These are phyloP conservation scores for Akanthomyces muscarius DNA, from an alignment of 2,329 filamentous ascomycete genomes.

Conservation along the genomic window DNA sequence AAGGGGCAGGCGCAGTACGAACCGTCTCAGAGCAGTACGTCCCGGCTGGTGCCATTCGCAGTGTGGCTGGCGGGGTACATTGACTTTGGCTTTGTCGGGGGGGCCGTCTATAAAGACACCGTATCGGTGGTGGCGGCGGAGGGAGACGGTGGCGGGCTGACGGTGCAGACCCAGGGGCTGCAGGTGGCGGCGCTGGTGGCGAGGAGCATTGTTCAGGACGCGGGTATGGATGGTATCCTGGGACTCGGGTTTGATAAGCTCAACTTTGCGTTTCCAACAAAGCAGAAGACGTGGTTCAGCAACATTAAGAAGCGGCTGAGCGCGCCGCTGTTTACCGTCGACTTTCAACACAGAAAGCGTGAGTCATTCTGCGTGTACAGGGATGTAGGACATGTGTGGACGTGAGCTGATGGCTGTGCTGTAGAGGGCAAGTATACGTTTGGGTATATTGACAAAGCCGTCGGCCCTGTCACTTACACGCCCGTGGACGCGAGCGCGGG, in stretches of 20 bases:
- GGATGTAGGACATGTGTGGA: no score
- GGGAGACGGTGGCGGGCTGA: conserved; percentile 23
- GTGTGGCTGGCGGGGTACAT: conserved; percentile 43
- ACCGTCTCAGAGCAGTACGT: conserved; percentile 35
- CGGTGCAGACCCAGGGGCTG: conserved; percentile 39
- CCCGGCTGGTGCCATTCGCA: conserved; percentile 32
- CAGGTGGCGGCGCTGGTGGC: conserved; percentile 41
- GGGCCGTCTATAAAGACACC: conserved; percentile 41
- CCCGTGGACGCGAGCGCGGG: conserved; percentile 56
- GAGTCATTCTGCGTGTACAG: neutral
- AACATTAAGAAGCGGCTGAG: conserved; percentile 25
- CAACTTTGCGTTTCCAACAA: conserved; percentile 38
- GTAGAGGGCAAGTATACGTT: conserved; percentile 67
- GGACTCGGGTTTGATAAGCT: conserved; percentile 41
- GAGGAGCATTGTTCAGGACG: conserved; percentile 36
- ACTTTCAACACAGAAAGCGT: conserved; percentile 51
- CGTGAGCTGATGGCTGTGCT: conserved; percentile 21
- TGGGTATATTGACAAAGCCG: conserved; percentile 60
- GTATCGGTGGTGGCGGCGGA: conserved; percentile 30
- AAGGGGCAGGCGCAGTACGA: conserved; percentile 38
- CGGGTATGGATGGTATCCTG: conserved; percentile 40
- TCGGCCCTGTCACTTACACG: conserved; percentile 58
- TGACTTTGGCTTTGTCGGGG: conserved; percentile 39
- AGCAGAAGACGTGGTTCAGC: conserved; percentile 43
- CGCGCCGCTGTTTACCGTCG: conserved; percentile 59